Percentiles rank a stretch among this genome's conserved stretches.
phyloP scores from a whole-genome alignment of 148 eudicot genomes.

The Heliosperma pusillum region DNA sequence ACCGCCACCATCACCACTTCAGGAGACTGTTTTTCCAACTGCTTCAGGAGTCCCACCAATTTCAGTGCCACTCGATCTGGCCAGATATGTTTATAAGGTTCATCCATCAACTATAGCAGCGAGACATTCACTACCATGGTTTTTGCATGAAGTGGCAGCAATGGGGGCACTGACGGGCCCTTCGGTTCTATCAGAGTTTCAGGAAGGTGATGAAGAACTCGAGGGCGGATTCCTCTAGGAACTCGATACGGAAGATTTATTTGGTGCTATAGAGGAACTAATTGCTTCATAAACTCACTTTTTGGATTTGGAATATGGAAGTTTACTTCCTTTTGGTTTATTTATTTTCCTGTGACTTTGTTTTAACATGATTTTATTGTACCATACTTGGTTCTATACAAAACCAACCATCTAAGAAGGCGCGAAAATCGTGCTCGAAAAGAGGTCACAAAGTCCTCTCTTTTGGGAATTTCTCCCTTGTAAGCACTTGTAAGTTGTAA shows the following conservation, averaged over 20 bases:
- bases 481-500: conserved; percentile 6
- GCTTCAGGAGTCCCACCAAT: neutral
- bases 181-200: neutral
- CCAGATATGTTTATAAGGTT: neutral
- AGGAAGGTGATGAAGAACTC: neutral
- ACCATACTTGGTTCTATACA: too few relatives aligned
- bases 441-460: conserved; percentile 3
- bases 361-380: too few relatives aligned
- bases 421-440: neutral
- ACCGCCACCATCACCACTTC: neutral
- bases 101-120: neutral
- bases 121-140: neutral
- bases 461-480: conserved; percentile 1
- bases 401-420: neutral
- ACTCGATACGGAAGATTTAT: neutral
- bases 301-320: neutral
- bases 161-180: neutral
- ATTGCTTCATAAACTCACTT: neutral
- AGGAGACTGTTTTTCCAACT: neutral
- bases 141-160: neutral
- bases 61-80: neutral
- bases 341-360: neutral
- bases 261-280: neutral
- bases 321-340: neutral
- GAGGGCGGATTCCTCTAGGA: neutral